Conservation (phyloP, 169 alveolate species). For the Babesia ovata region DNA sequence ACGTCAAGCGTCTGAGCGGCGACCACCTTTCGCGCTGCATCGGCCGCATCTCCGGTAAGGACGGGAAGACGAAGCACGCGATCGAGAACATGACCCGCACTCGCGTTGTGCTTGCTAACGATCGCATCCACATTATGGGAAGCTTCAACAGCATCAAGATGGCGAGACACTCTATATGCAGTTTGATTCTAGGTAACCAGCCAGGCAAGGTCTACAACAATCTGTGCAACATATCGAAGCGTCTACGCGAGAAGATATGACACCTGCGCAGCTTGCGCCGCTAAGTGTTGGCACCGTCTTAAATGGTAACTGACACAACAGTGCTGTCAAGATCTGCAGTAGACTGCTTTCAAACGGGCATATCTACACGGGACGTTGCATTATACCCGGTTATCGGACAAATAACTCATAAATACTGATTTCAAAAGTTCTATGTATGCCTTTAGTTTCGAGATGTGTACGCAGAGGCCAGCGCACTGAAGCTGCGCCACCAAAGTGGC, state of each 20-base stretch:
- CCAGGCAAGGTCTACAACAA: constrained; percentile 96
- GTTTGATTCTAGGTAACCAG: constrained; percentile 95
- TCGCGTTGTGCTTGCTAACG: constrained; percentile 91
- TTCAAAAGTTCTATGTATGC: no score
- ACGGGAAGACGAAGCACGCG: constrained; percentile 98
- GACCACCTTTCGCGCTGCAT: constrained; percentile 98
- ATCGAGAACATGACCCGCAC: constrained; percentile 99
- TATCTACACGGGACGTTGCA: no score
- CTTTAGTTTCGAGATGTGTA: no score
- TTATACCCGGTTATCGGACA: no score
- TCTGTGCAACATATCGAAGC: constrained; percentile 89
- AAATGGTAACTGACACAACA: no score
- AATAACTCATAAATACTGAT: no score
- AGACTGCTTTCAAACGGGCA: no score
- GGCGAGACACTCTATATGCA: constrained; percentile 98
- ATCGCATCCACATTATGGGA: constrained; percentile 82
- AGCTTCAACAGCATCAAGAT: constrained; percentile 92
- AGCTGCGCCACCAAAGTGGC: no score
- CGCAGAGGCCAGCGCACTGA: no score
- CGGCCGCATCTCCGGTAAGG: constrained; percentile 98
- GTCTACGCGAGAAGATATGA: constrained; percentile 88
- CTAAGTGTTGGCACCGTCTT: no score
- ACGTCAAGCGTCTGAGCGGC: constrained; percentile 96
- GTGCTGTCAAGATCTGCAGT: no score
- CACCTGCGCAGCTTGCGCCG: no score